Percentiles rank a stretch among this genome's conserved stretches.
Conservation (phyloP, 768 basidiomycete genomes). For the Ramaria sp. region DNA sequence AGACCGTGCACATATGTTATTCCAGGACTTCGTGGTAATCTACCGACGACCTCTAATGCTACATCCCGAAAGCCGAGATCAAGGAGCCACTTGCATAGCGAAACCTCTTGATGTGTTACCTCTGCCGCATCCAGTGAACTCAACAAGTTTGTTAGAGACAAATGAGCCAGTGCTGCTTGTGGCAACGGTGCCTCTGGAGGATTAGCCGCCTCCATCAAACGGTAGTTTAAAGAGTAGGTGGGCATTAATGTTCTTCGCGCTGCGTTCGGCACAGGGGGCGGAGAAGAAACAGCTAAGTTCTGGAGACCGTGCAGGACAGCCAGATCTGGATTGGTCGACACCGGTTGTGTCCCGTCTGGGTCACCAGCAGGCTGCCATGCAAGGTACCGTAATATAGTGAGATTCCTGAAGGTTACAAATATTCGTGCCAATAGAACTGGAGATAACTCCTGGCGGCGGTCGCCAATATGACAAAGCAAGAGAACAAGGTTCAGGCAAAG, state of each 20-base stretch:
- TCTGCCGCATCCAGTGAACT: conserved; percentile 58
- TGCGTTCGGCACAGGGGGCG: not conserved
- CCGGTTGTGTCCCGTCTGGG: conserved; percentile 17
- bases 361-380: conserved; percentile 46
- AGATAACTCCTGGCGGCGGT: conserved; percentile 53
- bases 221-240: conserved; percentile 52
- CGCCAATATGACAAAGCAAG: conserved; percentile 60
- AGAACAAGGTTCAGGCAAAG: conserved; percentile 54
- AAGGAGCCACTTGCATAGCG: conserved; percentile 62
- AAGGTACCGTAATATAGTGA: conserved; percentile 58
- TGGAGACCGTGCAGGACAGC: not conserved
- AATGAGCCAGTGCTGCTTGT: conserved; percentile 55
- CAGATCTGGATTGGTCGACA: not conserved
- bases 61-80: conserved; percentile 49
- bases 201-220: conserved; percentile 38
- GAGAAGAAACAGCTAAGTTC: conserved; percentile 5
- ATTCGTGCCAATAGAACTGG: conserved; percentile 57
- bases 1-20: conserved; percentile 63
- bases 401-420: conserved; percentile 70
- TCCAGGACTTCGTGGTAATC: conserved; percentile 72
- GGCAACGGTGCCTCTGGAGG: conserved; percentile 40
- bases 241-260: conserved; percentile 34
- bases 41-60: conserved; percentile 54
- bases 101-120: conserved; percentile 56
- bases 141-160: conserved; percentile 55